These are phyloP conservation scores for Cornus florida DNA, from an alignment of 148 eudicot species.

Conservation along the genomic window DNA sequence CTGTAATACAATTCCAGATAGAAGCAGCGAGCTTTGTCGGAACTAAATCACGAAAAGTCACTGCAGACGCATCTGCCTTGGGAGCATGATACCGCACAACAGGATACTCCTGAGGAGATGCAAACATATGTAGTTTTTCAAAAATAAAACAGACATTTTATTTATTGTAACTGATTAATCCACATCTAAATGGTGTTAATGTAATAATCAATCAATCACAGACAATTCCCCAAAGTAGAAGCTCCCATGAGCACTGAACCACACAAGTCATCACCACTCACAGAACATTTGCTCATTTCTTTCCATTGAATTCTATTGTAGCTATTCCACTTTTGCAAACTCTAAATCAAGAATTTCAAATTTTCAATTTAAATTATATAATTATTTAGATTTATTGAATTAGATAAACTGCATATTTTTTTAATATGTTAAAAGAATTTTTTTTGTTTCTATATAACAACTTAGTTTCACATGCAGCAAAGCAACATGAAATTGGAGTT, in stretches of 20 bases:
- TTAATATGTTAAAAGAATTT: not conserved
- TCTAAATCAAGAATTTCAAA: not conserved
- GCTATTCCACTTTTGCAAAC: constrained; percentile 2
- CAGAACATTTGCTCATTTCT: not conserved
- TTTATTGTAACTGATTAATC: not conserved
- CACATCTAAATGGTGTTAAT: not conserved
- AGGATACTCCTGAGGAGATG: constrained; percentile 69
- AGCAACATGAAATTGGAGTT: not conserved
- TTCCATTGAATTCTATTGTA: not conserved
- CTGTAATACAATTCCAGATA: constrained; percentile 63
- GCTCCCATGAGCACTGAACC: not conserved
- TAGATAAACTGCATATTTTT: not conserved
- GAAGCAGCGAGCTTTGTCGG: constrained; percentile 82
- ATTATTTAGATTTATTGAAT: not conserved
- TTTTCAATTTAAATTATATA: not conserved
- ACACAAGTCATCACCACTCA: not conserved
- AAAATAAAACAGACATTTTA: not conserved
- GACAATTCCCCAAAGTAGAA: not conserved
- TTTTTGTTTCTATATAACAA: not conserved
- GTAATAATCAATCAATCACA: not conserved
- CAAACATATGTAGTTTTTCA: constrained; percentile 21
- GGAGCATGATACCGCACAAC: constrained; percentile 70
- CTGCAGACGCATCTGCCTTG: constrained; percentile 44
- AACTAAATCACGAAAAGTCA: constrained; percentile 47
- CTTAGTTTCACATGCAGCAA: constrained; percentile 1